These are phyloP conservation scores for Entoloma clypeatum DNA, from an alignment of 1,284 basidiomycete species.

Conservation along the genomic window DNA sequence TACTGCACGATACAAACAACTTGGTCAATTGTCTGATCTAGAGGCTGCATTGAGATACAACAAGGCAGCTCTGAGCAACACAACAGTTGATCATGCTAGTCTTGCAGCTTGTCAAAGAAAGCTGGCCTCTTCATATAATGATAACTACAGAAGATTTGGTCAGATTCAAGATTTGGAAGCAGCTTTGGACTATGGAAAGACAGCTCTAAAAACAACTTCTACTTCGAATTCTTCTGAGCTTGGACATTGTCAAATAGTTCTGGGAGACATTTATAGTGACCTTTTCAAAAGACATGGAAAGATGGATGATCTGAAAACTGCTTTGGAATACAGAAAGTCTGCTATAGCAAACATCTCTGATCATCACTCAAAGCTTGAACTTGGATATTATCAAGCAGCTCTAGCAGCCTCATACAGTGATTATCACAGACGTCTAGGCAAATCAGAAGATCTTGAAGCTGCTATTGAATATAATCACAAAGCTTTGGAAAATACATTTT, in stretches of 20 bases:
- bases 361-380: constrained; percentile 8
- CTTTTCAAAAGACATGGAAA: constrained; percentile 14
- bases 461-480: constrained; percentile 12
- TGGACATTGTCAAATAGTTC: constrained; percentile 6
- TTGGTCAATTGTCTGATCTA: constrained; percentile 8
- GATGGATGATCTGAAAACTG: constrained; percentile 14
- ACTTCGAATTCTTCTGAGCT: constrained; percentile 7
- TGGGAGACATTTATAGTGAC: constrained; percentile 13
- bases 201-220: constrained; percentile 1
- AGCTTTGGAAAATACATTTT: constrained; percentile 7
- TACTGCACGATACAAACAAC: not conserved
- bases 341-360: constrained; percentile 11
- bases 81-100: constrained; percentile 4
- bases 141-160: not conserved
- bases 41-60: constrained; percentile 11
- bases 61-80: constrained; percentile 7
- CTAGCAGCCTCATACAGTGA: no score
- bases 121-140: not conserved
- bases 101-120: constrained; percentile 3
- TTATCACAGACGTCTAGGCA: not conserved
- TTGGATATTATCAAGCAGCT: no score
- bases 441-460: constrained; percentile 14
- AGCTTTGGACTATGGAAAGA: not conserved
- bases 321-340: constrained; percentile 10
- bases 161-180: constrained; percentile 1